Percentiles rank a stretch among this genome's conserved stretches.
Conservation (phyloP, 495 filamentous ascomycete genomes). For the Stereocaulon alpinum region DNA sequence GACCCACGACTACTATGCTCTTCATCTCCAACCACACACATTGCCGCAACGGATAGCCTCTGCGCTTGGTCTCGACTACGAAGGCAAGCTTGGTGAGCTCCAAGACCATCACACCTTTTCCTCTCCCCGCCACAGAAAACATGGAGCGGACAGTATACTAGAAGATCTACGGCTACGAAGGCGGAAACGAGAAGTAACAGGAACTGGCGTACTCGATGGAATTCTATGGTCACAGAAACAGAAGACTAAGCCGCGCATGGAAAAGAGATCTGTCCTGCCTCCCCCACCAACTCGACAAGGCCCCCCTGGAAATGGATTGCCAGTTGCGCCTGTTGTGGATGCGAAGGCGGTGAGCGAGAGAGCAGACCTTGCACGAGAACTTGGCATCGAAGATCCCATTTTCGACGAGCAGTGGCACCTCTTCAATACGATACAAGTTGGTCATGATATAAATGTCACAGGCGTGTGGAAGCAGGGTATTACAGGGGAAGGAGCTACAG, state of each 20-base stretch:
- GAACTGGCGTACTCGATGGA: constrained; percentile 53
- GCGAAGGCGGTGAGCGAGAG: constrained; percentile 45
- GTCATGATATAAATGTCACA: constrained; percentile 91
- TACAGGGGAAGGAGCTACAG: constrained; percentile 78
- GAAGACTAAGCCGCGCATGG: constrained; percentile 55
- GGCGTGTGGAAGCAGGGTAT: constrained; percentile 86
- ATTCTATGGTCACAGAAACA: constrained; percentile 80
- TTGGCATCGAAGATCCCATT: constrained; percentile 79
- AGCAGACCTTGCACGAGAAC: constrained; percentile 46
- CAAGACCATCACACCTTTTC: constrained; percentile 79
- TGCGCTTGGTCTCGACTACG: constrained; percentile 65
- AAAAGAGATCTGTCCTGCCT: constrained; percentile 60
- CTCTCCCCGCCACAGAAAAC: constrained; percentile 39
- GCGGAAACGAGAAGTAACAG: constrained; percentile 43
- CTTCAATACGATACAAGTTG: constrained; percentile 66
- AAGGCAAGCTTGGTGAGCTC: constrained; percentile 75
- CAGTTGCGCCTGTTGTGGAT: constrained; percentile 27
- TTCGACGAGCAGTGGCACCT: constrained; percentile 95
- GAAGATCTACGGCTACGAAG: constrained; percentile 45
- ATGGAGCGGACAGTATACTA: constrained; percentile 50
- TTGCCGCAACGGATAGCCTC: constrained; percentile 63
- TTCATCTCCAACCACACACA: constrained; percentile 59
- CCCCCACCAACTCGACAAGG: constrained; percentile 11
- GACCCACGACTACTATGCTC: constrained; percentile 78
- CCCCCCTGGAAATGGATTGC: constrained; percentile 13